Percentiles rank a stretch among this genome's conserved stretches.
phyloP scores from a whole-genome alignment of 2,329 filamentous ascomycete genomes.

The Magnaporthales sp. region DNA sequence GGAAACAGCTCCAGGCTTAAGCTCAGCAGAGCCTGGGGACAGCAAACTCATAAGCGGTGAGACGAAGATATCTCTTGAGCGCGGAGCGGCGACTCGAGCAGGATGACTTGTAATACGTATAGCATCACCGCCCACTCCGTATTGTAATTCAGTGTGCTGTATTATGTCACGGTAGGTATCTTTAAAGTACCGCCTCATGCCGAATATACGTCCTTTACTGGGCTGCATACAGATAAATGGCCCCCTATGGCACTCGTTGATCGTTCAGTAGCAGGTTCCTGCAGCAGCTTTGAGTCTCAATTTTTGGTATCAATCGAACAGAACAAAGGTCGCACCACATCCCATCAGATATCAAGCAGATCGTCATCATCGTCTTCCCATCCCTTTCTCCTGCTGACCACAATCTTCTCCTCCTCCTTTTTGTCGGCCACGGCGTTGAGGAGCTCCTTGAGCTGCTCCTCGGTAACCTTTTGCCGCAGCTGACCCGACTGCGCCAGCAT shows the following conservation, averaged over 20 bases:
- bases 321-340: neutral
- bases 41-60: neutral
- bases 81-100: neutral
- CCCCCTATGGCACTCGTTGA: neutral
- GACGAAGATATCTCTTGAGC: neutral
- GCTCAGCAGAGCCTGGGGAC: neutral
- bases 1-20: conserved; percentile 29
- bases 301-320: neutral
- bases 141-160: neutral
- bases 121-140: neutral
- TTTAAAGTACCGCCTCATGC: neutral
- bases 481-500: conserved; percentile 85
- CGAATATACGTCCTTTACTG: neutral
- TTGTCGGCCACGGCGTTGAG: conserved; percentile 77
- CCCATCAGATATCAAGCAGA: conserved; percentile 36
- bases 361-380: conserved; percentile 82
- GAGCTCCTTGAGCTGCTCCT: conserved; percentile 88
- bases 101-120: neutral
- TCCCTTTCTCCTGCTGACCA: conserved; percentile 73
- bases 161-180: neutral
- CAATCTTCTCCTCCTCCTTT: conserved; percentile 74
- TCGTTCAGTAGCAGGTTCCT: neutral
- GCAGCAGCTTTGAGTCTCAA: neutral
- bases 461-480: conserved; percentile 77
- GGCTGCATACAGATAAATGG: neutral